Evolutionary conservation across 225 moss, liverwort and hornwort genomes (phyloP), one percentile per base, ranked within the genome.

Genomic region (Climacium dendroides): DNA sequence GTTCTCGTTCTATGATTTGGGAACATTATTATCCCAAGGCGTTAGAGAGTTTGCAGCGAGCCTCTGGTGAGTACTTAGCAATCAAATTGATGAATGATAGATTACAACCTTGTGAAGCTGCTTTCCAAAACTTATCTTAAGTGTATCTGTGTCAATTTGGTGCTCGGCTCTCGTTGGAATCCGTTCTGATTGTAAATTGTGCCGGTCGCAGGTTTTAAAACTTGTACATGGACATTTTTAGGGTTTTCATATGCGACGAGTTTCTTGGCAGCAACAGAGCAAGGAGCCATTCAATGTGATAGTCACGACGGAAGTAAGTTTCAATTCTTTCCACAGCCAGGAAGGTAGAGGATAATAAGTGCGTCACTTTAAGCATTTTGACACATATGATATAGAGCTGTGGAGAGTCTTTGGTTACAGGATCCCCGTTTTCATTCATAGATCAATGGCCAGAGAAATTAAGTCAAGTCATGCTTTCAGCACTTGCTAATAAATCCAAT

Each of bases 191-290:
- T 74, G 57, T 25, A 71, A 59, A 16, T 32, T 82, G 47, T 48
- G 60, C 35, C 70, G 58, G 66, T 80, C n/a, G 83, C 89, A 92
- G 93, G 85, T 57, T 75, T 72, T 9, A 88, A 74, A 87, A 62
- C 79, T 84, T 90, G 74, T 74, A 75, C 74, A 60, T 63, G 90
- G 65, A 70, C 81, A 8, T 81, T 90, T 37, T 82, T 95, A 84
- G 95, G 95, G 84, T 79, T 97, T 39, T 80, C 94, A 57, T 54
- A 89, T 86, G 95, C 92, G 72, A 91, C 92, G 79, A 90, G 85
- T 83, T 95, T 71, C 88, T 77, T 89, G 74, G 85, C 86, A 54
- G 90, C 85, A 48, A 88, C 87, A 83, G 90, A 86, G 54, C 88
- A 89, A 86, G 91, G 91, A 86, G 85, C 74, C 41, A 60, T 91